These are phyloP conservation scores for Leccinum longicurvipes DNA, from an alignment of 768 basidiomycete genomes.

Conservation along the genomic window DNA sequence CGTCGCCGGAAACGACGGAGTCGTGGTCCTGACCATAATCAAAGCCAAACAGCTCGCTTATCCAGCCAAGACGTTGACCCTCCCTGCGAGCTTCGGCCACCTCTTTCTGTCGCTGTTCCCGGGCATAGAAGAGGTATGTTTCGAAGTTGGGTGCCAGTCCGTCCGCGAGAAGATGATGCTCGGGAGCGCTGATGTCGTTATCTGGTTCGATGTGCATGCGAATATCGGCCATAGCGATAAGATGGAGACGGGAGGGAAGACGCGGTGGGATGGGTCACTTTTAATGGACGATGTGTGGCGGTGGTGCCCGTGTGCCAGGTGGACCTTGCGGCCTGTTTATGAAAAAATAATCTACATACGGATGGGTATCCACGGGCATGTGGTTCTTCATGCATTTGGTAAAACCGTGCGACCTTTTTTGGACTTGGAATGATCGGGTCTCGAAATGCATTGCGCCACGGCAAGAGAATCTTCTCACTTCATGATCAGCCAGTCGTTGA, in stretches of 20 bases:
- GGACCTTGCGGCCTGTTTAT: background rate
- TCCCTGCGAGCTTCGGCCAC: constrained; percentile 17
- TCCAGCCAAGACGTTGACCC: constrained; percentile 14
- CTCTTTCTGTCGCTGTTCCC: constrained; percentile 30
- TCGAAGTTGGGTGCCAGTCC: constrained; percentile 28
- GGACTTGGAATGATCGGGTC: background rate
- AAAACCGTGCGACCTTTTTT: background rate
- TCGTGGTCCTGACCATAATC: constrained; percentile 21
- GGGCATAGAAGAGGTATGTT: constrained; percentile 31
- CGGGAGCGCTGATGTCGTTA: constrained; percentile 6
- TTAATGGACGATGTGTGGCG: constrained; percentile 1
- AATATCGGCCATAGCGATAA: constrained; percentile 15
- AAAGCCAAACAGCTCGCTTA: constrained; percentile 20
- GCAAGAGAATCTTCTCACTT: background rate
- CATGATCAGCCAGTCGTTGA: background rate
- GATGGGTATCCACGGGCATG: background rate
- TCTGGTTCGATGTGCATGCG: constrained; percentile 7
- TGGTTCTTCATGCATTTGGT: background rate
- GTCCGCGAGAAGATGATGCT: constrained; percentile 19
- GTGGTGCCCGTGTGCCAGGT: background rate
- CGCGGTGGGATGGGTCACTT: background rate
- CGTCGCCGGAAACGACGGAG: constrained; percentile 33
- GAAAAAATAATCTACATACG: background rate
- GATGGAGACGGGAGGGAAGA: background rate
- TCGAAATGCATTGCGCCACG: background rate